These are phyloP conservation scores for Solanum medicagineum DNA, from an alignment of 257 asterid genomes.

Conservation along the genomic window DNA sequence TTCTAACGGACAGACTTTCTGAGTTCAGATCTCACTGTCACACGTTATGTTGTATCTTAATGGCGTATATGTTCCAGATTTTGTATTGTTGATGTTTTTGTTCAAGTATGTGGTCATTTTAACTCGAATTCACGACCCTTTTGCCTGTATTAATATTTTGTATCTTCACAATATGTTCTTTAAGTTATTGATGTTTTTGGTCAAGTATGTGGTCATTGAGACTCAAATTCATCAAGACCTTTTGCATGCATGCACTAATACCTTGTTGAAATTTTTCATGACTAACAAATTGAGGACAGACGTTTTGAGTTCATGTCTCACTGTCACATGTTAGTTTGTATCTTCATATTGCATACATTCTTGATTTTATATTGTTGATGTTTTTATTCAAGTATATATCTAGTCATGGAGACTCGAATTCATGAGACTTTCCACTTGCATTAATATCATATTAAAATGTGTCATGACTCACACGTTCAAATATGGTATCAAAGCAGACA, in stretches of 20 bases:
- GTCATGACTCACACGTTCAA: background rate
- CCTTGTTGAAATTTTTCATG: background rate
- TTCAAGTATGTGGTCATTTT: background rate
- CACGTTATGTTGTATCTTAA: background rate
- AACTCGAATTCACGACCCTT: background rate
- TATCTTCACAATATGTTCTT: background rate
- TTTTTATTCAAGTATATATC: background rate
- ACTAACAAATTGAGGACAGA: rapidly evolving
- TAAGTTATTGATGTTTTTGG: background rate
- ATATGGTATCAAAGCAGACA: background rate
- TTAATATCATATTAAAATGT: background rate
- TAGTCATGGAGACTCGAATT: background rate
- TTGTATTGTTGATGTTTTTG: background rate
- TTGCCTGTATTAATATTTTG: background rate
- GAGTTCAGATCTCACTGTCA: rapidly evolving
- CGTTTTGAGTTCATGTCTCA: no score
- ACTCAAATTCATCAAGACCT: background rate
- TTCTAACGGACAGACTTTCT: no score
- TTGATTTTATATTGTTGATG: background rate
- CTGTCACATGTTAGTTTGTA: rapidly evolving
- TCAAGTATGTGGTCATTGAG: background rate
- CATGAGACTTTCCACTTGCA: background rate
- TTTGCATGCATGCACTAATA: background rate
- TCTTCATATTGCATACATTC: background rate
- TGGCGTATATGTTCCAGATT: background rate